Conservation (phyloP, 352 stramenopile species). For the Peronospora tabacina region DNA sequence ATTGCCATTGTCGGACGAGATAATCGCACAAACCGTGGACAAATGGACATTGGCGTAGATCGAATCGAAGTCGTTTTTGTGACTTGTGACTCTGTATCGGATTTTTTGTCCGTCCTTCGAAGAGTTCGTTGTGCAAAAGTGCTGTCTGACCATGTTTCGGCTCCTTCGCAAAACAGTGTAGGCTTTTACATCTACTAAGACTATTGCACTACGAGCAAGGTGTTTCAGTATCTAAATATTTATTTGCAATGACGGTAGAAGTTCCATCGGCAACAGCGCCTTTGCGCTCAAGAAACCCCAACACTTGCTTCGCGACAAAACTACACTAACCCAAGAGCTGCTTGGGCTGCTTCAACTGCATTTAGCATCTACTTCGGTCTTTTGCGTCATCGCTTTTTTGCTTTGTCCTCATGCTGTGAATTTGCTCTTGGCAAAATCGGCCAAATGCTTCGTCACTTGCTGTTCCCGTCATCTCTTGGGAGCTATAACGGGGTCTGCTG, state of each 20-base stretch:
- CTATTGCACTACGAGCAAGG: slow-evolving; percentile 26
- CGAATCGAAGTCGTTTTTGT: slow-evolving; percentile 17
- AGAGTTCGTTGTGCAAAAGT: too few relatives aligned
- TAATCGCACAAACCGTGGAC: slow-evolving; percentile 45
- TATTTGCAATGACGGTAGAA: slow-evolving; percentile 51
- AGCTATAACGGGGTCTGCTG: slow-evolving; percentile 3
- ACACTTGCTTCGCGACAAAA: slow-evolving; percentile 48
- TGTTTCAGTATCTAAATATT: slow-evolving; percentile 42
- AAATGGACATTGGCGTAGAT: slow-evolving; percentile 23
- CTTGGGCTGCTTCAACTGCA: slow-evolving; percentile 53
- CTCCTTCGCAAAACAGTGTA: slow-evolving; percentile 30
- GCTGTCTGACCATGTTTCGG: slow-evolving; percentile 46
- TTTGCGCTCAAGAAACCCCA: slow-evolving; percentile 49
- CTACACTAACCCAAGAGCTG: slow-evolving; percentile 52
- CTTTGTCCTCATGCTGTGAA: slow-evolving; percentile 5
- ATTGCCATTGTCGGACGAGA: slow-evolving; percentile 71
- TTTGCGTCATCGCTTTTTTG: slow-evolving; percentile 24
- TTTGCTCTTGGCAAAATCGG: slow-evolving; percentile 20
- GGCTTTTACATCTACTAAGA: slow-evolving; percentile 17
- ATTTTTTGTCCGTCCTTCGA: slow-evolving; percentile 29
- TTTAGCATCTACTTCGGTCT: slow-evolving; percentile 23
- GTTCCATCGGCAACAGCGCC: slow-evolving; percentile 48
- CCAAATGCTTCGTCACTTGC: slow-evolving; percentile 28
- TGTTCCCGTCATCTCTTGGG: slow-evolving; percentile 14
- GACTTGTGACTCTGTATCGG: slow-evolving; percentile 6